Evolutionary conservation across 352 stramenopile species (phyloP).

Genomic region (Pythium aphanidermatum): DNA sequence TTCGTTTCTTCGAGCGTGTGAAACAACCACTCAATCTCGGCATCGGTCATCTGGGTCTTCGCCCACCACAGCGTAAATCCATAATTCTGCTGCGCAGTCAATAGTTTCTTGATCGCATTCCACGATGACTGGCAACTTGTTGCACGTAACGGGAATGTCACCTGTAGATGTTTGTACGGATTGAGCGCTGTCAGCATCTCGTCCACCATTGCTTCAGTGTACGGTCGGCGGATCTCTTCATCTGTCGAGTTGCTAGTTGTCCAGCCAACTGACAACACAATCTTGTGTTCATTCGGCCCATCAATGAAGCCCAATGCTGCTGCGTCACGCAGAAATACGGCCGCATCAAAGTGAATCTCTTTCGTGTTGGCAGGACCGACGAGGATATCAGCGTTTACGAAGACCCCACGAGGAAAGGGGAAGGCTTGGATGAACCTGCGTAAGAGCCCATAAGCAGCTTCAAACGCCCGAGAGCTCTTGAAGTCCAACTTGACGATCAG

Average conservation of each 20-base stretch:
- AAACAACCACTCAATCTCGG: slow-evolving; percentile 61
- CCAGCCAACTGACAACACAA: slow-evolving; percentile 70
- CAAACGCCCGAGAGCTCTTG: slow-evolving; percentile 53
- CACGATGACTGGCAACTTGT: slow-evolving; percentile 57
- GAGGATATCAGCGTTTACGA: slow-evolving; percentile 70
- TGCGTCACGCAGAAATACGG: slow-evolving; percentile 37
- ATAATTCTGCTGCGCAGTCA: slow-evolving; percentile 27
- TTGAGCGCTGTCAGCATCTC: slow-evolving; percentile 45
- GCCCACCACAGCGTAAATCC: slow-evolving; percentile 74
- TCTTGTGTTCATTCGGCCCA: slow-evolving; percentile 38
- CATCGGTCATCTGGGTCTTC: slow-evolving; percentile 36
- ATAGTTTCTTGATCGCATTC: slow-evolving; percentile 33
- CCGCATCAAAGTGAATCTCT: slow-evolving; percentile 33
- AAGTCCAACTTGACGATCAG: slow-evolving; percentile 74
- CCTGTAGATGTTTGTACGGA: slow-evolving; percentile 34
- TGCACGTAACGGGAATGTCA: slow-evolving; percentile 63
- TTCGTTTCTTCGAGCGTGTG: slow-evolving; percentile 32
- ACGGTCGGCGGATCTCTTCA: slow-evolving; percentile 44
- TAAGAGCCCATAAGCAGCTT: slow-evolving; percentile 24
- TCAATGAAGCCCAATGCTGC: slow-evolving; percentile 26
- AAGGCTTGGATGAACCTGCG: slow-evolving; percentile 32
- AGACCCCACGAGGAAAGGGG: slow-evolving; percentile 45
- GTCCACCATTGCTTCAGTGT: slow-evolving; percentile 46
- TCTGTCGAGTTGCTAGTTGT: slow-evolving; percentile 51
- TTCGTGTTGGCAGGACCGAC: slow-evolving; percentile 39